A percentile compares a stretch with the other conserved stretches of the same genome.
These are phyloP conservation scores for Rosa multiflora DNA, from an alignment of 306 rosid species.

Conservation along the genomic window DNA sequence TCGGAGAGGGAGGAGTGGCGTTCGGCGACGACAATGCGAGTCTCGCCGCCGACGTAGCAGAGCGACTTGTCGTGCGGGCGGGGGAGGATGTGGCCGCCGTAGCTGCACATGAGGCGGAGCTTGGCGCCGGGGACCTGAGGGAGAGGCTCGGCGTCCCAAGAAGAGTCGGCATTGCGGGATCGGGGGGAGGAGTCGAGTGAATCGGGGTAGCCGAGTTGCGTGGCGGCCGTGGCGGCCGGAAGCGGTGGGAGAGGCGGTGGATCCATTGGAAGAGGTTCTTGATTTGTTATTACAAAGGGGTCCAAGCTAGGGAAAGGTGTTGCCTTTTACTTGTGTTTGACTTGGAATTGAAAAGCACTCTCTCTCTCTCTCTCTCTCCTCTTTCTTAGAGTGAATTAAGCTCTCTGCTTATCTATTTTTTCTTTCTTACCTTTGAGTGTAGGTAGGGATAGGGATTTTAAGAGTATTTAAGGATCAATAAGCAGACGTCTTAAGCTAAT, in stretches of 20 bases:
- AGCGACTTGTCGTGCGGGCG: conserved; percentile 93
- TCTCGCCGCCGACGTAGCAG: conserved; percentile 90
- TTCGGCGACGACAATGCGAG: conserved; percentile 76
- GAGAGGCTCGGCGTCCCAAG: conserved; percentile 46
- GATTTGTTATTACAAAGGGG: neutral
- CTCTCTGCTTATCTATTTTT: too few species aligned
- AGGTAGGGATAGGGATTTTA: neutral
- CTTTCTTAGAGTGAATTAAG: too few species aligned
- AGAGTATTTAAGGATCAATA: neutral
- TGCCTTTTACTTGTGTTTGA: conserved; percentile 11
- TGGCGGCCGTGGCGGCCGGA: neutral
- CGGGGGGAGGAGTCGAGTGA: conserved; percentile 61
- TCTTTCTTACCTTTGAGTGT: conserved; percentile 29
- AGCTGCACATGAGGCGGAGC: conserved; percentile 96
- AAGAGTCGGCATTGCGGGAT: conserved; percentile 52
- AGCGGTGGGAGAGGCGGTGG: conserved; percentile 24
- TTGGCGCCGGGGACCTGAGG: conserved; percentile 64
- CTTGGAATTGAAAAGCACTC: conserved; percentile 22
- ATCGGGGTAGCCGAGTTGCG: conserved; percentile 47
- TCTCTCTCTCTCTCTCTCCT: neutral
- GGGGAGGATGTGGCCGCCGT: conserved; percentile 94
- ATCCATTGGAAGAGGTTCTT: neutral
- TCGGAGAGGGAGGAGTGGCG: conserved; percentile 61
- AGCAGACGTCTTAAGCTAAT: neutral
- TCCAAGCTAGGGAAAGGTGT: neutral